These are phyloP conservation scores for Leccinum longicurvipes DNA, from an alignment of 768 basidiomycete species.

Conservation along the genomic window DNA sequence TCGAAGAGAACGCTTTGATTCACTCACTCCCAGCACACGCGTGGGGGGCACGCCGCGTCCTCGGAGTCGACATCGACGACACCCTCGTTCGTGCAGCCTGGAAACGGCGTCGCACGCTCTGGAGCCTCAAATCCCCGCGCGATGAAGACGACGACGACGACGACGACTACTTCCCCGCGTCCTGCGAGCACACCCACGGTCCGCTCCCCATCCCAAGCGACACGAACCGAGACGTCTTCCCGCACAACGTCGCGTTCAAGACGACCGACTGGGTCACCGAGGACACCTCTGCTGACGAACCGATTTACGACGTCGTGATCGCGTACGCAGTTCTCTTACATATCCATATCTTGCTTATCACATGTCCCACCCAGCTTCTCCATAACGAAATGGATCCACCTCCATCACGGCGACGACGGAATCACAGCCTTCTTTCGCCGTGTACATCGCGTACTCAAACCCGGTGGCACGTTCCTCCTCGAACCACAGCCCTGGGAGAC, in stretches of 20 bases:
- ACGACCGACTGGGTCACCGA: constrained; percentile 70
- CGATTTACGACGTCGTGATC: constrained; percentile 72
- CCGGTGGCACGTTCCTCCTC: constrained; percentile 67
- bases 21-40: constrained; percentile 51
- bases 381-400: constrained; percentile 89
- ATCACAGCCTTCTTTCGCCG: constrained; percentile 65
- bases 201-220: constrained; percentile 60
- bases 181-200: constrained; percentile 74
- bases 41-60: constrained; percentile 58
- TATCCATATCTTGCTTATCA: neutral
- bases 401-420: constrained; percentile 75
- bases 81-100: constrained; percentile 72
- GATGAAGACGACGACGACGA: neutral
- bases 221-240: constrained; percentile 47
- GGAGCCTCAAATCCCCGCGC: constrained; percentile 55
- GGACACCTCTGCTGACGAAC: constrained; percentile 51
- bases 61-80: constrained; percentile 85
- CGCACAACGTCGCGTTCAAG: constrained; percentile 74
- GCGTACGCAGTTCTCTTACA: constrained; percentile 49
- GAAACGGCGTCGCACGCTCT: constrained; percentile 63
- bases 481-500: constrained; percentile 87
- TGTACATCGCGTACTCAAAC: constrained; percentile 52
- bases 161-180: constrained; percentile 67
- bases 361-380: constrained; percentile 46
- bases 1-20: no score